Percentiles rank a stretch among this genome's conserved stretches.
These are phyloP conservation scores for Colletotrichum tofieldiae DNA, from an alignment of 2,329 filamentous ascomycete genomes.

Conservation along the genomic window DNA sequence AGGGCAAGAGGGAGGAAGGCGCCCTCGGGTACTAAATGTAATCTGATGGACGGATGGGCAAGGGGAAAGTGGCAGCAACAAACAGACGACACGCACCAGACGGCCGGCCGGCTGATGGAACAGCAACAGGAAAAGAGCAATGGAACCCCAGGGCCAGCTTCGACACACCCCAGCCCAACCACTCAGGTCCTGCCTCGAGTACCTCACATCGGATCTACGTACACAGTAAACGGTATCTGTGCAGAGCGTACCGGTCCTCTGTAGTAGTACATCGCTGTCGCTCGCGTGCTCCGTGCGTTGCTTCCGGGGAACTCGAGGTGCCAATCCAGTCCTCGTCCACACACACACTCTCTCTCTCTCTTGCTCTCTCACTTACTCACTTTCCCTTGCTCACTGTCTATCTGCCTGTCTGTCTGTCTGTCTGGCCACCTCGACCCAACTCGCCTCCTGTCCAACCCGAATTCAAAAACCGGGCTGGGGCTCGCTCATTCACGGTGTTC, in stretches of 20 bases:
- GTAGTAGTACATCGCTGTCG: neutral
- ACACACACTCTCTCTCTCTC: neutral
- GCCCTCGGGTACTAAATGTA: conserved; percentile 12
- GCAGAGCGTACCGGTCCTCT: neutral
- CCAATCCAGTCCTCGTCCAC: conserved; percentile 18
- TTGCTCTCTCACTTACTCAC: neutral
- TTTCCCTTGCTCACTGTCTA: neutral
- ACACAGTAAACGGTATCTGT: neutral
- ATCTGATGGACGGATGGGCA: conserved; percentile 22
- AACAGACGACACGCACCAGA: conserved; percentile 24
- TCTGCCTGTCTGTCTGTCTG: neutral
- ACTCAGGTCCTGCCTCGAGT: neutral
- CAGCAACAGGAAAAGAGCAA: conserved; percentile 20
- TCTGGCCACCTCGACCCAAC: neutral
- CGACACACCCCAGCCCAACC: conserved; percentile 10
- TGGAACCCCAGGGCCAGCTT: neutral
- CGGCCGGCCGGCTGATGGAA: neutral
- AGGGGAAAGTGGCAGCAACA: conserved; percentile 25
- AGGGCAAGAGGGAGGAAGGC: conserved; percentile 6
- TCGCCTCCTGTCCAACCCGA: conserved; percentile 1
- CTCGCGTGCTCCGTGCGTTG: conserved; percentile 31
- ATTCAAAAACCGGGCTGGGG: conserved; percentile 8
- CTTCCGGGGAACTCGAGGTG: conserved; percentile 29
- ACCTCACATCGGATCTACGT: neutral
- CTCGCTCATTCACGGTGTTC: neutral